Base-by-base conservation (phyloP, 306 rosid species). In the Cucurbita maxima region DNA sequence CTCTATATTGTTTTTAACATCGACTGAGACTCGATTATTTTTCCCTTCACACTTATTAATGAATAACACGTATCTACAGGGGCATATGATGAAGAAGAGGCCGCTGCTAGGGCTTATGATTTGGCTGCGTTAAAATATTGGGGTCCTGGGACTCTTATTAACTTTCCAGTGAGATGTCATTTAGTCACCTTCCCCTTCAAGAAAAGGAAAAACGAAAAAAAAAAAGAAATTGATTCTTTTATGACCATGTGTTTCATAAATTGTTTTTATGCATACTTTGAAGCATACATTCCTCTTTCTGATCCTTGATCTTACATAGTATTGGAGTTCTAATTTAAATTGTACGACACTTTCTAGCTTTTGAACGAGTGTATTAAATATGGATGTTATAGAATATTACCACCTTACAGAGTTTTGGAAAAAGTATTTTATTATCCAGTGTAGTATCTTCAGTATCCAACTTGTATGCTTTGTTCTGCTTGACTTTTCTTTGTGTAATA, bases 61-160 rank as follows among this genome's bases (percentile, higher is more conserved):
- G 71, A 79, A 58, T 79, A 59, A 73, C 74, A 56, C 74, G 30
- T 59, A 58, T 54, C 41, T 71, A 52, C 81, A 95, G 99, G 99
- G 38, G 99, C 99, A 0, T 95, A 95, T 82, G 99, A 95, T 80
- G 99, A 95, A 15, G 99, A 95, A 81, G 99, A 95, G 82, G 97
- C 99, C 48, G 99, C 99, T 37, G 99, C 99, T 63, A 85, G 99
- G 86, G 99, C 99, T 34, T 95, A 95, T 76, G 99, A 95, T 77
- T 95, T 95, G 79, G 99, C 99, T 72, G 99, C 99, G 81, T 82
- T 95, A 64, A 95, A 95, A 82, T 95, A 95, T 62, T 95, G 99
- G 99, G 99, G 99, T 57, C 96, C 99, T 14, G 99, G 99, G 67
- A 91, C 97, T 72, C 97, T 91, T 59, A 95, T 95, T 76, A 95